Base-by-base conservation (phyloP, 2,329 filamentous ascomycete genomes). In the Fusarium palustre region DNA sequence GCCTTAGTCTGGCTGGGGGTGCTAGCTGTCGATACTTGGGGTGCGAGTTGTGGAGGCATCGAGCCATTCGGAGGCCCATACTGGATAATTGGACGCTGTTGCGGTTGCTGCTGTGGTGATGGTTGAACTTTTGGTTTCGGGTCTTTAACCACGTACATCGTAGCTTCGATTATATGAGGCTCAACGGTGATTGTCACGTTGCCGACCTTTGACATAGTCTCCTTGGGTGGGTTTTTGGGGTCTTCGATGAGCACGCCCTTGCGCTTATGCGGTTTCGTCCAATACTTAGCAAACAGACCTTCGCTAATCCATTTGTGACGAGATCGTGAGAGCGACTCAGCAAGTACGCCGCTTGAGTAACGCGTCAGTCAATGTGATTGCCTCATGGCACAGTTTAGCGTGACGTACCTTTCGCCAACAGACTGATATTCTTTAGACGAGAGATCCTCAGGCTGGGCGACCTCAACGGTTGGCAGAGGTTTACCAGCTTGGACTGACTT, bases 131-230 rank as follows among this genome's bases (percentile, higher is more conserved):
- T 78, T 25, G 75, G 83, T 68, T 87, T 88, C 10, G 86, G 83
- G 55, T 91, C 90, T 74, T 92, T 91, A 61, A 93, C 88, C 22
- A 87, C 86, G 75, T 86, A 94, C 82, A 94, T 87, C 47, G 87
- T 90, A 18, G 91, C 92, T 70, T 94, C 91, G 71, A 96, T 88
- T 43, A 92, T 87, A 76, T 96, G 92, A 45, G 93, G 93, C 77
- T 94, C 92, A 63, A 94, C 88, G 24, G 88, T 91, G 66, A 97
- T 88, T 34, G 89, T 89, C 66, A 92, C 89, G 70, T 87, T 87
- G 71, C 93, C 92, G 24, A 93, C 86, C 77, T 90, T 92, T 68
- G 86, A 83, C 89, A 93, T 92, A 66, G 86, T 89, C 46, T 93
- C 87, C 78, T 91, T 89, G 66, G 89, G 81, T 3, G 90, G 90